Percentiles rank a stretch among this genome's conserved stretches.
Conservation (phyloP, 2,329 filamentous ascomycete genomes). For the Talaromyces albobiverticillius region DNA sequence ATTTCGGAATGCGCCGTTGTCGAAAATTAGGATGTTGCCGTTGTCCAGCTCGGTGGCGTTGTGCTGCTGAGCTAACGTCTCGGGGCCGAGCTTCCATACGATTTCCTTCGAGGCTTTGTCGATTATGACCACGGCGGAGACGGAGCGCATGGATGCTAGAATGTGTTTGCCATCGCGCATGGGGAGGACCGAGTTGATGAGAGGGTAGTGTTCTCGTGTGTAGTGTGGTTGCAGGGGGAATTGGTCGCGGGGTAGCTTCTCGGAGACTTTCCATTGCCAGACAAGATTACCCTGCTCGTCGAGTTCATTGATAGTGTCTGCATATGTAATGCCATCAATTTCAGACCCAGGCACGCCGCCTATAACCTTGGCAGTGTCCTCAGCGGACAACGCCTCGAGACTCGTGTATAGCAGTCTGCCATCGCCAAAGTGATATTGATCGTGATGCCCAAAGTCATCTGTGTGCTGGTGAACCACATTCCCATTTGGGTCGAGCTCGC, state of each 20-base stretch:
- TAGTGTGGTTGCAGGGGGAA: conserved; percentile 38
- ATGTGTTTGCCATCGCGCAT: conserved; percentile 40
- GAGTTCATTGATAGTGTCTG: conserved; percentile 45
- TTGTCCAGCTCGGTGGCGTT: conserved; percentile 41
- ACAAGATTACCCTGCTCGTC: conserved; percentile 37
- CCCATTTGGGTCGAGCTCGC: conserved; percentile 37
- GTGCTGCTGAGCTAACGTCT: conserved; percentile 45
- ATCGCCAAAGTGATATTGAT: conserved; percentile 45
- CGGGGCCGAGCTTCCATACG: conserved; percentile 42
- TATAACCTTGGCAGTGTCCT: conserved; percentile 35
- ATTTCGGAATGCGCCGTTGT: conserved; percentile 45
- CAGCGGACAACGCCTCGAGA: conserved; percentile 37
- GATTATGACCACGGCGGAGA: conserved; percentile 45
- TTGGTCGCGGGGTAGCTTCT: conserved; percentile 36
- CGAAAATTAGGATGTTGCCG: conserved; percentile 46
- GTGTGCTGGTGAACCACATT: conserved; percentile 39
- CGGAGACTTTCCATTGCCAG: conserved; percentile 45
- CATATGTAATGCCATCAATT: conserved; percentile 22
- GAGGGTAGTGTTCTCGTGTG: conserved; percentile 36
- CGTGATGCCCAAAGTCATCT: conserved; percentile 46
- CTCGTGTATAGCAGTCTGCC: conserved; percentile 44
- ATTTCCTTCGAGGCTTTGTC: conserved; percentile 39
- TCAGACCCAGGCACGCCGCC: conserved; percentile 44
- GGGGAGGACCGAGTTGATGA: conserved; percentile 45
- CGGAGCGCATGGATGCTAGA: conserved; percentile 42